phyloP scores from a whole-genome alignment of 805 yeast species.

The Yarrowia sp. region DNA sequence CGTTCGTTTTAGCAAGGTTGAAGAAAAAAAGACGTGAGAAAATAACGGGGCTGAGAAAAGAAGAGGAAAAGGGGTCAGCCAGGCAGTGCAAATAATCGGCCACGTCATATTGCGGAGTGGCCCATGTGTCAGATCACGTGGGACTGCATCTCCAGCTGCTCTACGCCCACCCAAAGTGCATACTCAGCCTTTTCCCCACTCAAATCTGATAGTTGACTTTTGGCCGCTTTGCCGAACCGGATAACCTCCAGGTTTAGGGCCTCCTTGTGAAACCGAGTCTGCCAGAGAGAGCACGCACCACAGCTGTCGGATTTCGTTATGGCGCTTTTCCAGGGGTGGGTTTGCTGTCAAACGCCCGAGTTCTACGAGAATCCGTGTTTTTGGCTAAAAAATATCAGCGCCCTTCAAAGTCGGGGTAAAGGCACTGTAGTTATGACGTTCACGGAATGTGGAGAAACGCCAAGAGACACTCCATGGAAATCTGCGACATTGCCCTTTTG shows the following conservation, averaged over 20 bases:
- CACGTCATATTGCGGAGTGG: background rate
- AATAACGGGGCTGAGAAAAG: background rate
- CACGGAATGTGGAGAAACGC: conserved; percentile 22
- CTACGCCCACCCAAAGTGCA: conserved; percentile 20
- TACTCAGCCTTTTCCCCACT: conserved; percentile 22
- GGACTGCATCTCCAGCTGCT: too few species aligned
- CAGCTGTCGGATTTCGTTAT: conserved; percentile 7
- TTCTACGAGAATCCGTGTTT: background rate
- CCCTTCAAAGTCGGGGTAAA: background rate
- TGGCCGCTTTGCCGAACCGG: conserved; percentile 31
- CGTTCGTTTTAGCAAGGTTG: conserved; percentile 1
- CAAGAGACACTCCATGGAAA: background rate
- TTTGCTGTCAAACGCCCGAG: conserved; percentile 2
- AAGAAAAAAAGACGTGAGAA: background rate
- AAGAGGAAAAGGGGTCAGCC: background rate
- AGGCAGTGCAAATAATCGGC: background rate
- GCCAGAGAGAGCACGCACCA: conserved; percentile 23
- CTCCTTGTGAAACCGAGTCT: conserved; percentile 1
- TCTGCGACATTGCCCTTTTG: conserved; percentile 2
- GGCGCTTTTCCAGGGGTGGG: conserved; percentile 9
- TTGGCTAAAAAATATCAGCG: background rate
- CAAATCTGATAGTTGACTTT: background rate
- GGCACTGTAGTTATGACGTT: background rate
- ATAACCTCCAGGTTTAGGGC: conserved; percentile 33
- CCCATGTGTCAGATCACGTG: conserved; percentile 4